Conservation (phyloP, 1,284 basidiomycete genomes). For the Chalciporus sp. region DNA sequence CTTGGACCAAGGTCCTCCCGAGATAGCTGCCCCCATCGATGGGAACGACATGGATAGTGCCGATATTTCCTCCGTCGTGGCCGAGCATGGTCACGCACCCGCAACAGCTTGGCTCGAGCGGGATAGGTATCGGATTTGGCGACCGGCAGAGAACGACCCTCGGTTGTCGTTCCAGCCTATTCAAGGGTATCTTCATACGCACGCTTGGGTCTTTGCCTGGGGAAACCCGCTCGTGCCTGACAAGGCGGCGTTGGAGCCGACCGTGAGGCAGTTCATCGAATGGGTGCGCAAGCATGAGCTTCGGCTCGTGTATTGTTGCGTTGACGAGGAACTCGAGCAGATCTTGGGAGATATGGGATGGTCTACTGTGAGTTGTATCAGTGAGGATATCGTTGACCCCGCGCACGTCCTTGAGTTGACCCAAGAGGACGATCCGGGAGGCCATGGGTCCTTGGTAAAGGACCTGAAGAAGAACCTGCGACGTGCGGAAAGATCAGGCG, state of each 20-base stretch:
- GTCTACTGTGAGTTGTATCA: conserved; percentile 46
- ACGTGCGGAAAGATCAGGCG: conserved; percentile 41
- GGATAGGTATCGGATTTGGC: conserved; percentile 47
- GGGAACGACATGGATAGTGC: conserved; percentile 6
- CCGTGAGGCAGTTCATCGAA: conserved; percentile 38
- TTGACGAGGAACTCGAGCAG: conserved; percentile 42
- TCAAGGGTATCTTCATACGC: conserved; percentile 38
- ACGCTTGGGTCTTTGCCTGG: conserved; percentile 47
- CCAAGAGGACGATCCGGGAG: conserved; percentile 37
- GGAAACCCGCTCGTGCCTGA: conserved; percentile 48
- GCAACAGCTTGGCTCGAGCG: conserved; percentile 51
- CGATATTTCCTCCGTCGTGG: conserved; percentile 41
- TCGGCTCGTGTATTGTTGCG: conserved; percentile 44
- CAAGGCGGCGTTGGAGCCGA: conserved; percentile 36
- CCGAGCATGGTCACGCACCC: conserved; percentile 43
- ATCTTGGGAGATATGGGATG: conserved; percentile 39
- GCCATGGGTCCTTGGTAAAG: conserved; percentile 38
- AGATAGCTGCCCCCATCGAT: conserved; percentile 13
- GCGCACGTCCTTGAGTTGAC: conserved; percentile 42
- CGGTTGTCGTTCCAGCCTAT: conserved; percentile 46
- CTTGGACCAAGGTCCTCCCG: conserved; percentile 2
- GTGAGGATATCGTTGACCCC: conserved; percentile 46
- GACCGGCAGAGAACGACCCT: conserved; percentile 33
- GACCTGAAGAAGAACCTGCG: conserved; percentile 50
- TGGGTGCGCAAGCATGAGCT: conserved; percentile 38